Conservation (phyloP, 257 asterid genomes). For the Scutellaria galericulata region DNA sequence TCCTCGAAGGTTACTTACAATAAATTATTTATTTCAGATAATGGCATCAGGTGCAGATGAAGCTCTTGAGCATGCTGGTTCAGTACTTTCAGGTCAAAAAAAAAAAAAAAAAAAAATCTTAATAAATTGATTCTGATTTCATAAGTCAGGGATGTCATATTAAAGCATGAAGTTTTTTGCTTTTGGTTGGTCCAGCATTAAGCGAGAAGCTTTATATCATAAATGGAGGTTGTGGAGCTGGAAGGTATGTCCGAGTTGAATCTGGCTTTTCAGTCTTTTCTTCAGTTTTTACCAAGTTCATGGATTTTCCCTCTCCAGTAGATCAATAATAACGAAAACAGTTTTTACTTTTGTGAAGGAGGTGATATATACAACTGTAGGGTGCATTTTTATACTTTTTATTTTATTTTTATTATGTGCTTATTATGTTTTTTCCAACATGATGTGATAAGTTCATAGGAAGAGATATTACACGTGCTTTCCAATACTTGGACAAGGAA, state of each 20-base stretch:
- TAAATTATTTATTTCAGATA: conserved; percentile 57
- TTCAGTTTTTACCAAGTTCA: background rate
- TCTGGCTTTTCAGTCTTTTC: conserved; percentile 21
- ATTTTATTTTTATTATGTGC: too few species aligned
- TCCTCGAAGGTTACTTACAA: conserved; percentile 36
- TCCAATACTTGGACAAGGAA: too few species aligned
- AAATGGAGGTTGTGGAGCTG: conserved; percentile 96
- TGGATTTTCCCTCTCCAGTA: background rate
- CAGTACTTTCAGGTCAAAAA: conserved; percentile 81
- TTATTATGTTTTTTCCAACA: too few species aligned
- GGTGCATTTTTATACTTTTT: background rate
- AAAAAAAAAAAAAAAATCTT: conserved; percentile 4
- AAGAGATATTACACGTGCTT: too few species aligned
- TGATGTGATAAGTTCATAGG: too few species aligned
- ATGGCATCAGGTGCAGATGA: conserved; percentile 96
- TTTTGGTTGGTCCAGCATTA: conserved; percentile 58
- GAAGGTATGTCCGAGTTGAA: conserved; percentile 62
- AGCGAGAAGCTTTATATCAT: conserved; percentile 95
- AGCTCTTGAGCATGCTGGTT: conserved; percentile 86
- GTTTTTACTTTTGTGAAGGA: background rate
- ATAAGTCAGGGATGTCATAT: conserved; percentile 21
- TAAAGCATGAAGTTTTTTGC: conserved; percentile 31
- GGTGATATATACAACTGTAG: background rate
- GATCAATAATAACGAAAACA: background rate
- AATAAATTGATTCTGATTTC: conserved; percentile 28